These are phyloP conservation scores for Leccinum rimulosum DNA, from an alignment of 768 basidiomycete species.

Conservation along the genomic window DNA sequence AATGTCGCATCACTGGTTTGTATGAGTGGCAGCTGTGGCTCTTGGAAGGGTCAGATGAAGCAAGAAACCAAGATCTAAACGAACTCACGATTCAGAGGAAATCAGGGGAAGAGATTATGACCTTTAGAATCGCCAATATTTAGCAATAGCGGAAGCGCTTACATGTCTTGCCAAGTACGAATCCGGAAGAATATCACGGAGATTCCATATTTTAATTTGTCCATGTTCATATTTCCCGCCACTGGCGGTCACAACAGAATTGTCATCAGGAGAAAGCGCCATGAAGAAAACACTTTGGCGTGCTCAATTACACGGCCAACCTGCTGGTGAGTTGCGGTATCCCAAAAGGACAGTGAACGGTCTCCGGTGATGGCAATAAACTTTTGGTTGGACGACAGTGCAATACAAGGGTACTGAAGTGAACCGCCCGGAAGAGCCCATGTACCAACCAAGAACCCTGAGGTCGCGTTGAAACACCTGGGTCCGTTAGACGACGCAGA, in stretches of 20 bases:
- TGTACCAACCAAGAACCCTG: not conserved
- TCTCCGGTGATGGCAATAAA: not conserved
- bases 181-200: not conserved
- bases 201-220: not conserved
- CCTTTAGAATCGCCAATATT: not conserved
- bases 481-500: not conserved
- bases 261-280: not conserved
- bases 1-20: not conserved
- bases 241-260: not conserved
- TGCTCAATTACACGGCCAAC: not conserved
- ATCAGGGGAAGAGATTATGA: too few species aligned
- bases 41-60: not conserved
- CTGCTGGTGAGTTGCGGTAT: not conserved
- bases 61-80: fast-evolving
- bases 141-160: not conserved
- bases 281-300: not conserved
- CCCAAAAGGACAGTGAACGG: not conserved
- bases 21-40: not conserved
- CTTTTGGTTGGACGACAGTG: not conserved
- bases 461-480: not conserved
- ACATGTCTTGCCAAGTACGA: not conserved
- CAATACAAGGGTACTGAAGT: not conserved
- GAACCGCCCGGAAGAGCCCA: not conserved
- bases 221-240: not conserved
- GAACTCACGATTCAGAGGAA: not conserved